phyloP scores from a whole-genome alignment of 176 grass and related monocot species.

The Triticum monococcum region DNA sequence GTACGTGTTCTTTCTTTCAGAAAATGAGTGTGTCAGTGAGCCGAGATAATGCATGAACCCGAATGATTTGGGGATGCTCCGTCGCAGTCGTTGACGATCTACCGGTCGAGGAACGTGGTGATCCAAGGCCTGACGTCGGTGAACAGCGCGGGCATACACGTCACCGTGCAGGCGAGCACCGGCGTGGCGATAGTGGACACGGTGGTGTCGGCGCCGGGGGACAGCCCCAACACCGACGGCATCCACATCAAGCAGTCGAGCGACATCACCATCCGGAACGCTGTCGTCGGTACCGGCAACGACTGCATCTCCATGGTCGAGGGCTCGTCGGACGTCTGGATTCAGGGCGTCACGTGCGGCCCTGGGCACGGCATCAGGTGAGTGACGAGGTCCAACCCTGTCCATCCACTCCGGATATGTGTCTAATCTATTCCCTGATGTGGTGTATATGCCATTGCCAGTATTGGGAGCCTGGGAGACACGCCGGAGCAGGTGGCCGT shows the following conservation, averaged over 20 bases:
- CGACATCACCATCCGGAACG: conserved; percentile 25
- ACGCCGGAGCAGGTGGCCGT: conserved; percentile 33
- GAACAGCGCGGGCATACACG: conserved; percentile 55
- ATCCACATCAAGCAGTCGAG: conserved; percentile 72
- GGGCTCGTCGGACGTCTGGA: conserved; percentile 40
- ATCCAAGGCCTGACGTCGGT: conserved; percentile 30
- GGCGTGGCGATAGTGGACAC: conserved; percentile 35
- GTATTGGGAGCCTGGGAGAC: conserved; percentile 52
- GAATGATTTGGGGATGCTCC: too few species aligned
- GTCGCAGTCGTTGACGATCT: conserved; percentile 46
- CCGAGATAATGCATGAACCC: too few species aligned
- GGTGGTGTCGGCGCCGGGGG: conserved; percentile 36
- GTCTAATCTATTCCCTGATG: not conserved
- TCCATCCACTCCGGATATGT: not conserved
- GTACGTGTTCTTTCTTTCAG: not conserved
- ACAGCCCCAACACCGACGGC: conserved; percentile 87
- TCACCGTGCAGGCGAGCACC: conserved; percentile 41
- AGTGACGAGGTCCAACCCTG: not conserved
- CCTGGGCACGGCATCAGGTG: conserved; percentile 60
- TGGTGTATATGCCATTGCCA: not conserved
- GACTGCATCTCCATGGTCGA: conserved; percentile 64
- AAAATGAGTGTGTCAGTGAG: too few species aligned
- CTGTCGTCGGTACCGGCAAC: conserved; percentile 45
- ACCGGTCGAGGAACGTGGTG: conserved; percentile 41
- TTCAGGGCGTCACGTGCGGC: conserved; percentile 43